Conservation (phyloP, 1,284 basidiomycete genomes). For the Schizopora paradoxa region DNA sequence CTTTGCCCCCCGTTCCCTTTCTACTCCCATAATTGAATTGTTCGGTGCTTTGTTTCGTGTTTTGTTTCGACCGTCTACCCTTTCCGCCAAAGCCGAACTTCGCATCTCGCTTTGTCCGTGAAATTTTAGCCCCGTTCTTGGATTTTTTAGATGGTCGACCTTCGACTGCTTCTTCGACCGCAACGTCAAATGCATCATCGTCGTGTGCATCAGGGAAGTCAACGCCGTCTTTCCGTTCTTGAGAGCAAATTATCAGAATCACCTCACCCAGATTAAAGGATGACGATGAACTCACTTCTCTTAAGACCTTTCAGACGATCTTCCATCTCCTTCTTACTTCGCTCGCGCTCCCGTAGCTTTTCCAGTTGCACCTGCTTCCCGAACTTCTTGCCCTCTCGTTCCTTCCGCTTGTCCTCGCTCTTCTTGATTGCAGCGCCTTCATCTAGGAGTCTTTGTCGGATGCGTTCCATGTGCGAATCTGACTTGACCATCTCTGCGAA, state of each 20-base stretch:
- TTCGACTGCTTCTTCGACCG: constrained; percentile 79
- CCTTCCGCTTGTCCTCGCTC: constrained; percentile 85
- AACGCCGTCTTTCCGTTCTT: constrained; percentile 81
- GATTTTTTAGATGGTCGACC: constrained; percentile 65
- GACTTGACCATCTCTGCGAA: constrained; percentile 99
- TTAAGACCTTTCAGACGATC: constrained; percentile 81
- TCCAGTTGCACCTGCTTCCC: constrained; percentile 95
- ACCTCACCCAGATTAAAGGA: constrained; percentile 4
- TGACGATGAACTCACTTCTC: constrained; percentile 58
- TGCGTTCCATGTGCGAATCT: constrained; percentile 96
- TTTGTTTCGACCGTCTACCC: constrained; percentile 69
- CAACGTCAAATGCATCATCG: constrained; percentile 78
- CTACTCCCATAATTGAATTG: constrained; percentile 50
- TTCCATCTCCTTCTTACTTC: constrained; percentile 76
- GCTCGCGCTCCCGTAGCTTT: constrained; percentile 75
- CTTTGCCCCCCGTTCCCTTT: constrained; percentile 27
- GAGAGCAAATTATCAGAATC: constrained; percentile 3
- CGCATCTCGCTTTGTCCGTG: constrained; percentile 64
- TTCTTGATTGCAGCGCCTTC: constrained; percentile 88
- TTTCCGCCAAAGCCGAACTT: constrained; percentile 79
- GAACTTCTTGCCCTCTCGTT: constrained; percentile 96
- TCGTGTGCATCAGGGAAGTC: constrained; percentile 62
- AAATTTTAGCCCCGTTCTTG: constrained; percentile 40
- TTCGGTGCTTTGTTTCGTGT: constrained; percentile 75
- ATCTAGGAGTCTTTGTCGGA: constrained; percentile 87